Conservation (phyloP, 345 rosid species). For the Eucalyptus pauciflora region DNA sequence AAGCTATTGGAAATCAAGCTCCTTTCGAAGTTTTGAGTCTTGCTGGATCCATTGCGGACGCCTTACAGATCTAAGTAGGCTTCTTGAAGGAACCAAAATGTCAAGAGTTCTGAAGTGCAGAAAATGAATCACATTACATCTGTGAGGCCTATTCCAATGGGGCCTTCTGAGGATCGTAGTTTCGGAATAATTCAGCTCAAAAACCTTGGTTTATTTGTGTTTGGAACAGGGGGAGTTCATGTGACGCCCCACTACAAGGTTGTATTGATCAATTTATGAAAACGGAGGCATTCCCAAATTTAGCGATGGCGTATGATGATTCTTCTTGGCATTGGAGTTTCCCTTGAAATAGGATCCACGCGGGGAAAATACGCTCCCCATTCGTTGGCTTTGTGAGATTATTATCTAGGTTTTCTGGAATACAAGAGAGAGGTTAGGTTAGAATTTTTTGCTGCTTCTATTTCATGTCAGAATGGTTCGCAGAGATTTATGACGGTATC, state of each 20-base stretch:
- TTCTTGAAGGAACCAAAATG: not conserved
- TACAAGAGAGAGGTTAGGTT: not conserved
- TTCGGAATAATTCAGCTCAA: not conserved
- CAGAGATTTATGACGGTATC: not conserved
- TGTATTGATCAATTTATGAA: not conserved
- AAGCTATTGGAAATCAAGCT: slow-evolving; percentile 56
- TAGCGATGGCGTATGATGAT: not conserved
- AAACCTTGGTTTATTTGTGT: not conserved
- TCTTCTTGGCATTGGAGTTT: not conserved
- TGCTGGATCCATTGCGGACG: slow-evolving; percentile 82
- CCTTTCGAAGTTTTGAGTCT: slow-evolving; percentile 93
- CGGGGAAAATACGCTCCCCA: not conserved
- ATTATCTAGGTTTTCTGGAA: not conserved
- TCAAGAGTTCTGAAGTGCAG: not conserved
- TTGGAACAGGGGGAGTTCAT: not conserved
- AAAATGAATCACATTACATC: not conserved
- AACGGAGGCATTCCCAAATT: not conserved
- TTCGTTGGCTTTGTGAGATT: not conserved
- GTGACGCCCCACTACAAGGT: not conserved
- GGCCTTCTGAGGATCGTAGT: not conserved
- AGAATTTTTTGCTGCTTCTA: not conserved
- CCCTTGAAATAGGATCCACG: not conserved
- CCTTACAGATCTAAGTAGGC: slow-evolving; percentile 57
- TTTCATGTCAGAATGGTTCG: not conserved
- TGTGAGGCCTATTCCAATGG: not conserved